Conservation (phyloP, 306 rosid species). For the Prosopis cineraria region DNA sequence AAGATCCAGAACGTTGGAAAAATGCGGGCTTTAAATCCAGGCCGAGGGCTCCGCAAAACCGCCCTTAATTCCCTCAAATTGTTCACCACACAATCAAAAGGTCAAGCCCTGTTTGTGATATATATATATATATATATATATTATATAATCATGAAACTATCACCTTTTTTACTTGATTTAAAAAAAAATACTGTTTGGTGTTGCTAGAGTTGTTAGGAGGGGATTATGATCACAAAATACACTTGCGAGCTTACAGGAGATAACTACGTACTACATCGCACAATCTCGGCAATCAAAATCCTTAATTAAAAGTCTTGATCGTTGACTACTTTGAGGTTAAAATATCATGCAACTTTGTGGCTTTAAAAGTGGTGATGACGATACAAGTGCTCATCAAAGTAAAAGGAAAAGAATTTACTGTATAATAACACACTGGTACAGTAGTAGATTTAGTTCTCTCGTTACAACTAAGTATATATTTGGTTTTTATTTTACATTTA, state of each 20-base stretch:
- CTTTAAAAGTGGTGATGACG: background rate
- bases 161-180: too few relatives aligned
- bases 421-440: too few relatives aligned
- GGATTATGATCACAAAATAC: background rate
- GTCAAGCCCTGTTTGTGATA: slow-evolving; percentile 8
- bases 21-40: background rate
- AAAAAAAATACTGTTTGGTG: background rate
- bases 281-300: background rate
- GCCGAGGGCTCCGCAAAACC: slow-evolving; percentile 66
- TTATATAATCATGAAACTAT: too few relatives aligned
- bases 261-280: background rate
- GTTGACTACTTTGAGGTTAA: background rate
- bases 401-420: too few relatives aligned
- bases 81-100: background rate
- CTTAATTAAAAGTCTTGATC: background rate
- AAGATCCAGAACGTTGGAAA: background rate
- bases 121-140: too few relatives aligned
- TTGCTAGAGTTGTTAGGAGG: background rate
- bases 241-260: background rate
- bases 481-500: too few relatives aligned
- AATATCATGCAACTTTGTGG: background rate
- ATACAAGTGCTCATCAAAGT: background rate
- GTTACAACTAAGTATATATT: too few relatives aligned
- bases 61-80: background rate
- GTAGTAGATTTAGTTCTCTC: too few relatives aligned